A percentile compares a stretch with the other conserved stretches of the same genome.
Conservation (phyloP, 2,329 filamentous ascomycete genomes). For the Fusarium sarcochroum region DNA sequence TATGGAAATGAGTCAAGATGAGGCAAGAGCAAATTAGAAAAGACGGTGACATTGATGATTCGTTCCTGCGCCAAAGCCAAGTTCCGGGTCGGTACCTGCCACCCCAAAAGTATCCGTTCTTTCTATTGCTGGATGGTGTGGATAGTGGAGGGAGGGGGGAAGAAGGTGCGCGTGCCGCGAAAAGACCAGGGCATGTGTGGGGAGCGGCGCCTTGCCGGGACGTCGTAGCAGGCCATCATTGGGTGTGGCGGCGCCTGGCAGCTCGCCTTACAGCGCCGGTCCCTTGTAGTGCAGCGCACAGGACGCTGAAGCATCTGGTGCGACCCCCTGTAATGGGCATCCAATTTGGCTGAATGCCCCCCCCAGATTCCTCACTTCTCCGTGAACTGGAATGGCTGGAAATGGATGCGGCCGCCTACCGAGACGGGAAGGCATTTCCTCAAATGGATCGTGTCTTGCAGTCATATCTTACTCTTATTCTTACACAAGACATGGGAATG, state of each 20-base stretch:
- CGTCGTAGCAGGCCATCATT: conserved; percentile 10
- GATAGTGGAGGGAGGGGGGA: conserved; percentile 1
- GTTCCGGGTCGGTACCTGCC: conserved; percentile 42
- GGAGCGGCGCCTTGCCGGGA: conserved; percentile 23
- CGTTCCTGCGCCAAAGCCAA: conserved; percentile 41
- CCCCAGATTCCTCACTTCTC: conserved; percentile 24
- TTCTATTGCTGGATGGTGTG: not conserved
- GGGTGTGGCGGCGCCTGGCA: conserved; percentile 25
- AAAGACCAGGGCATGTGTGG: conserved; percentile 35
- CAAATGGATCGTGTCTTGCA: conserved; percentile 32
- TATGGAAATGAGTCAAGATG: conserved; percentile 40
- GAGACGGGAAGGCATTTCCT: conserved; percentile 14
- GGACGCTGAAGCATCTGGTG: conserved; percentile 5
- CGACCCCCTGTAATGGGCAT: conserved; percentile 21
- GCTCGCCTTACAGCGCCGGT: conserved; percentile 21
- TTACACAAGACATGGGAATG: conserved; percentile 8
- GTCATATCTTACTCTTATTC: conserved; percentile 26
- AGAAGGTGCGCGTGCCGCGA: conserved; percentile 38
- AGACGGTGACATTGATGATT: conserved; percentile 46
- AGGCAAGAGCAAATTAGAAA: conserved; percentile 39
- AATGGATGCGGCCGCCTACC: conserved; percentile 13
- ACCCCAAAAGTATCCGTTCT: conserved; percentile 28
- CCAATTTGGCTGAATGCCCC: conserved; percentile 32
- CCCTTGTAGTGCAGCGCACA: conserved; percentile 18
- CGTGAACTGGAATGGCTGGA: conserved; percentile 34